Conservation (phyloP, 2,329 filamentous ascomycete species). For the Penicillium paneum region DNA sequence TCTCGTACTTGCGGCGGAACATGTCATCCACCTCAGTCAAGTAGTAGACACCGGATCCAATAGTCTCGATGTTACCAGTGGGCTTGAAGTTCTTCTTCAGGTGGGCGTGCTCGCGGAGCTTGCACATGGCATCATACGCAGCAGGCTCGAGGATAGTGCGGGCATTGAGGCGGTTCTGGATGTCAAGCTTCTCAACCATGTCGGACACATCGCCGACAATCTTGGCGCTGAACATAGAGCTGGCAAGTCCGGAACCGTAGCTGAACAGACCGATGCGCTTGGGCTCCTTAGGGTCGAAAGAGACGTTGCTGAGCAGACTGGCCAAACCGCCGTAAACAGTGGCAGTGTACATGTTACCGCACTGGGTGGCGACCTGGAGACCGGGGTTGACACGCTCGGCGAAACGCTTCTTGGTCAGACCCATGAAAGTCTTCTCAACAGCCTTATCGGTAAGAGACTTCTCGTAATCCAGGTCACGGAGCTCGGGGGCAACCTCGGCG, state of each 20-base stretch:
- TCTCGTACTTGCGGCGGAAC: constrained; percentile 75
- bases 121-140: constrained; percentile 76
- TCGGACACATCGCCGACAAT: constrained; percentile 66
- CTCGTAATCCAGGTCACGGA: constrained; percentile 74
- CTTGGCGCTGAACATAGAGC: constrained; percentile 66
- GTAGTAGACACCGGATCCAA: constrained; percentile 70
- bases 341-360: constrained; percentile 63
- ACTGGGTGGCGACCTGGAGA: constrained; percentile 74
- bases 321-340: constrained; percentile 58
- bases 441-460: constrained; percentile 76
- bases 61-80: constrained; percentile 63
- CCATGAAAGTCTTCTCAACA: constrained; percentile 85
- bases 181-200: constrained; percentile 66
- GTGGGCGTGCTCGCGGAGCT: constrained; percentile 77
- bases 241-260: constrained; percentile 74
- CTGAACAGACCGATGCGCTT: constrained; percentile 75
- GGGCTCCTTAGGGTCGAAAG: constrained; percentile 61
- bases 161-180: constrained; percentile 64
- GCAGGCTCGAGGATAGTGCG: constrained; percentile 66
- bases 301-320: constrained; percentile 61
- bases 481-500: constrained; percentile 69
- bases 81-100: constrained; percentile 76
- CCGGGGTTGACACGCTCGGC: constrained; percentile 70
- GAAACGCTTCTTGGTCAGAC: constrained; percentile 78
- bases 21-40: constrained; percentile 77